A percentile compares a stretch with the other conserved stretches of the same genome.
Conservation (phyloP, 331 rosid species). For the Acacia pycnantha region DNA sequence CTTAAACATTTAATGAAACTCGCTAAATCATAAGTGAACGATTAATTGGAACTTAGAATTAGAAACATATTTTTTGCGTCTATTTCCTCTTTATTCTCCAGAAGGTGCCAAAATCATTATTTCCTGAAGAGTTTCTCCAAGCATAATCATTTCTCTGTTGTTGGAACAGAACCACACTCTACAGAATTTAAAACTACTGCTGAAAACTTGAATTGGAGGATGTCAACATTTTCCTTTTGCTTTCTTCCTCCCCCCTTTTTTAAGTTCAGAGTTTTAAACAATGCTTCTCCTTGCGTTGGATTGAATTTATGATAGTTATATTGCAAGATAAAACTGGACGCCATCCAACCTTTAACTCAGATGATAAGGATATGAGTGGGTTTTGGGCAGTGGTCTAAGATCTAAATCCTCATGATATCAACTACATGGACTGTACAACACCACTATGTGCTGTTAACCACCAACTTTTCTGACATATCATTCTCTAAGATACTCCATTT, state of each 20-base stretch:
- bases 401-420: not conserved
- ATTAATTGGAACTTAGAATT: not conserved
- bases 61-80: not conserved
- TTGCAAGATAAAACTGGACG: not conserved
- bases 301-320: not conserved
- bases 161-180: no score
- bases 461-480: not conserved
- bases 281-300: not conserved
- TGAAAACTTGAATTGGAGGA: not conserved
- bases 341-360: not conserved
- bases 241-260: not conserved
- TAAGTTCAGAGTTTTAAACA: not conserved
- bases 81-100: not conserved
- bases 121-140: not conserved
- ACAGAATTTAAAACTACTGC: no score
- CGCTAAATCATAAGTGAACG: not conserved
- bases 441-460: not conserved
- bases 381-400: not conserved
- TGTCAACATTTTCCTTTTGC: not conserved
- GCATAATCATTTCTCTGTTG: no score
- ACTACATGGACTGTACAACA: not conserved
- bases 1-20: not conserved
- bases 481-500: not conserved
- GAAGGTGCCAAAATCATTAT: not conserved
- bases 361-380: not conserved